Conservation (phyloP, 2,329 filamentous ascomycete genomes). For the Aspergillus eucalypticola region DNA sequence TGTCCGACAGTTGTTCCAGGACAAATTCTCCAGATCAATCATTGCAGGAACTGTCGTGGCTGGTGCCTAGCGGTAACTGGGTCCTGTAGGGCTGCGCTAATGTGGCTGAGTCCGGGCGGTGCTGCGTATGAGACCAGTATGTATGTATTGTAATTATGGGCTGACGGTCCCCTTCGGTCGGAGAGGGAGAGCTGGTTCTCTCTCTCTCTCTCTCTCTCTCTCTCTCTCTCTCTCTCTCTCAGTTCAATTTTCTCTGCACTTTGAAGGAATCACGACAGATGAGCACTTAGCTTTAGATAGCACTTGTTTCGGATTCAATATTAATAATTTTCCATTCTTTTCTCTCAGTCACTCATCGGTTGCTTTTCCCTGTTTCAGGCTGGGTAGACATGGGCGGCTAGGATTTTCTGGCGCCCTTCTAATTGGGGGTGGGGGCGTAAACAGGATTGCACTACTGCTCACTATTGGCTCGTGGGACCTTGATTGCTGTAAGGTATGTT, state of each 20-base stretch:
- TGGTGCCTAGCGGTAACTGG: conserved; percentile 10
- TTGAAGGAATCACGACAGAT: background rate
- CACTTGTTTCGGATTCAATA: no score
- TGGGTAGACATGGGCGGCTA: background rate
- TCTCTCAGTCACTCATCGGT: background rate
- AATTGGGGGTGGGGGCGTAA: conserved; percentile 3
- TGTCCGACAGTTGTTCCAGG: background rate
- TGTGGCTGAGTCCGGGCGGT: conserved; percentile 13
- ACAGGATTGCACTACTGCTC: background rate
- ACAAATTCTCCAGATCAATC: background rate
- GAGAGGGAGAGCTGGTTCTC: background rate
- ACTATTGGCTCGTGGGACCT: conserved; percentile 2
- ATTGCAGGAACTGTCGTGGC: conserved; percentile 10
- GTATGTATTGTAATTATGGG: conserved; percentile 12
- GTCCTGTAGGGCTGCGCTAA: conserved; percentile 14
- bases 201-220: no score
- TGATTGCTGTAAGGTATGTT: no score
- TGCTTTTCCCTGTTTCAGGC: background rate
- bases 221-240: background rate
- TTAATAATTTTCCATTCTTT: background rate
- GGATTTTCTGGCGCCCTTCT: background rate
- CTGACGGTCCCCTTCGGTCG: background rate
- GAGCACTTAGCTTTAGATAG: background rate
- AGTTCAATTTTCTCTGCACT: no score
- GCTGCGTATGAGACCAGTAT: conserved; percentile 8